A percentile compares a stretch with the other conserved stretches of the same genome.
phyloP scores from a whole-genome alignment of 805 yeast species.

The Cyberlindnera mississippiensis region DNA sequence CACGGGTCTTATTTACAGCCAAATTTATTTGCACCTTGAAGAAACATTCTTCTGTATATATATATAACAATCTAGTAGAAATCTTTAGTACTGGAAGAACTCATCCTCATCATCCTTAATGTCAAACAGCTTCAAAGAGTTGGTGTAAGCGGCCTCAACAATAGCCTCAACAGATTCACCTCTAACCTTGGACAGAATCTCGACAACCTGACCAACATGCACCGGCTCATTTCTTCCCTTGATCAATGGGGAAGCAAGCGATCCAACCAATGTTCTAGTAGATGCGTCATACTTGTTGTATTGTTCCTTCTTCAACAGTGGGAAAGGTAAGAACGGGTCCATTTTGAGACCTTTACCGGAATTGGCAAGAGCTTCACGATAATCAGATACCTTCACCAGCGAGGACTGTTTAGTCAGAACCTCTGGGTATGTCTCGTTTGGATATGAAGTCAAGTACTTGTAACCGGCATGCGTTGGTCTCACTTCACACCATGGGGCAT shows the following conservation, averaged over 20 bases:
- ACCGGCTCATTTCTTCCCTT: conserved; percentile 94
- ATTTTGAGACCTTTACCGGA: conserved; percentile 26
- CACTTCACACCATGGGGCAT: conserved; percentile 98
- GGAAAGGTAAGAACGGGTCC: conserved; percentile 56
- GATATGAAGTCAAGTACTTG: conserved; percentile 49
- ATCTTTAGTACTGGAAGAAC: conserved; percentile 14
- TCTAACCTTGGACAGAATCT: conserved; percentile 52
- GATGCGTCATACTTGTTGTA: conserved; percentile 33
- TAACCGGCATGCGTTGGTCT: conserved; percentile 77
- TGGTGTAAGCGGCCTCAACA: conserved; percentile 47
- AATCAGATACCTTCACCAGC: conserved; percentile 9
- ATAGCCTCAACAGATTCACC: conserved; percentile 39
- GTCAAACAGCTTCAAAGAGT: conserved; percentile 45
- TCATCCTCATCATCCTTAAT: conserved; percentile 23
- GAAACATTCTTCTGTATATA: no score
- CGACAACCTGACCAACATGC: conserved; percentile 74
- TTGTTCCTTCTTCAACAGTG: conserved; percentile 62
- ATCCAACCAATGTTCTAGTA: conserved; percentile 30
- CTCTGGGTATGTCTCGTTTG: conserved; percentile 53
- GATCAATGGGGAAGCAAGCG: conserved; percentile 42
- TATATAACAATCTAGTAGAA: no score
- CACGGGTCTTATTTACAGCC: no score
- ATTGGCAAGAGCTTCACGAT: conserved; percentile 8
- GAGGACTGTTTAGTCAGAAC: conserved; percentile 21
- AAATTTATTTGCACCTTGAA: no score